Evolutionary conservation across 2,329 filamentous ascomycete genomes (phyloP).

Genomic region (Didymella glomerata): DNA sequence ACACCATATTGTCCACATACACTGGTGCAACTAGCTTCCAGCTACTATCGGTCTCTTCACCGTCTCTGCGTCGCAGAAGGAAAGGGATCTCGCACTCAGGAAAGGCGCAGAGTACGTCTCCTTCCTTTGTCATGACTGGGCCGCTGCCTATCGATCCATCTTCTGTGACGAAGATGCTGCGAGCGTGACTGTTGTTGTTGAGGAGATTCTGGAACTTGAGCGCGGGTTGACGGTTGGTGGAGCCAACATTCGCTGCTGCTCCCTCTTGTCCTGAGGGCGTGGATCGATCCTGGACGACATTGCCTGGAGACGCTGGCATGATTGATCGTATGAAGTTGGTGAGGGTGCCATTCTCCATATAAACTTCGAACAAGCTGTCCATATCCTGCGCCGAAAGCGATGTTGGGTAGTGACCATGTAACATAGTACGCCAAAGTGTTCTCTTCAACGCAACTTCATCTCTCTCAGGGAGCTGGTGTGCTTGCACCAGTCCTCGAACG

Average conservation of each 20-base stretch:
- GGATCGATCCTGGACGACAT: not conserved
- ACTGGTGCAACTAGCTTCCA: conserved; percentile 3
- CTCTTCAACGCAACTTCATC: not conserved
- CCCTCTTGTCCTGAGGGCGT: not conserved
- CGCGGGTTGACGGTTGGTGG: not conserved
- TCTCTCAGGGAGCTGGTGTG: not conserved
- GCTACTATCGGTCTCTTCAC: not conserved
- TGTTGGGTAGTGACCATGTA: not conserved
- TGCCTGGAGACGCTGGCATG: not conserved
- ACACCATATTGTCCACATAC: not conserved
- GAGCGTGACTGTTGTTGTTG: not conserved
- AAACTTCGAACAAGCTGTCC: not conserved
- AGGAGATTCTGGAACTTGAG: not conserved
- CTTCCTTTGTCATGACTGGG: not conserved
- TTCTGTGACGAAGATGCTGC: not conserved
- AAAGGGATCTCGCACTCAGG: not conserved
- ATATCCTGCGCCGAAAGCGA: not conserved
- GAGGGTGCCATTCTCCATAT: not conserved
- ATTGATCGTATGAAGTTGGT: not conserved
- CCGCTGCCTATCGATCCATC: not conserved
- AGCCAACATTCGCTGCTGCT: not conserved
- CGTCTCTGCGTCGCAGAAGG: not conserved
- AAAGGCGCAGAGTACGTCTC: not conserved
- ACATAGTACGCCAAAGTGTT: not conserved
- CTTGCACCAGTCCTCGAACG: not conserved